phyloP scores from a whole-genome alignment of 805 yeast genomes.

The Saccharomyces mikatae region DNA sequence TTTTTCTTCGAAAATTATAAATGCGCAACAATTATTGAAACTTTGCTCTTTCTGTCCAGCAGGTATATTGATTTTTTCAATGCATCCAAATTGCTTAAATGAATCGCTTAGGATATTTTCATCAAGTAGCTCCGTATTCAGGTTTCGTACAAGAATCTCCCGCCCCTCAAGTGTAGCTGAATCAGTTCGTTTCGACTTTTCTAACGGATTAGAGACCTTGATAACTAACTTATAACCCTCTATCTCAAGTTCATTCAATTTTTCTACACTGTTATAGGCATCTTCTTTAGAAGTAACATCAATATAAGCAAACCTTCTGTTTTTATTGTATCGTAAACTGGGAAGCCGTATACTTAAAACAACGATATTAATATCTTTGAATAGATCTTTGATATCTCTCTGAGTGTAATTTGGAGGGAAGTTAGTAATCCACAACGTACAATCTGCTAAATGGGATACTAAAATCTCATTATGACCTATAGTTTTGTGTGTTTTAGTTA shows the following conservation, averaged over 20 bases:
- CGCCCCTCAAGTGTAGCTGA: slow-evolving; percentile 42
- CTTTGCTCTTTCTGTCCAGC: slow-evolving; percentile 13
- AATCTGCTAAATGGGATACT: slow-evolving; percentile 39
- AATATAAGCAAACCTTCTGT: slow-evolving; percentile 66
- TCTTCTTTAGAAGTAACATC: slow-evolving; percentile 41
- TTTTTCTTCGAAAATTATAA: slow-evolving; percentile 40
- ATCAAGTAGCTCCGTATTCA: slow-evolving; percentile 40
- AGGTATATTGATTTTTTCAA: slow-evolving; percentile 39
- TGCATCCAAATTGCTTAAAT: slow-evolving; percentile 44
- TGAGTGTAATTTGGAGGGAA: slow-evolving; percentile 51
- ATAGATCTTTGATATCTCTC: slow-evolving; percentile 34
- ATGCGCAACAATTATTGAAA: slow-evolving; percentile 57
- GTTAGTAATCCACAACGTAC: slow-evolving; percentile 67
- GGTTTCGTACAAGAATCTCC: slow-evolving; percentile 47
- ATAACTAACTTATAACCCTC: slow-evolving; percentile 42
- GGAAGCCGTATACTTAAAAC: slow-evolving; percentile 56
- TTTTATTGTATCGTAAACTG: slow-evolving; percentile 43
- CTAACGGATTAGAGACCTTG: slow-evolving; percentile 53
- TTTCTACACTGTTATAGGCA: slow-evolving; percentile 38
- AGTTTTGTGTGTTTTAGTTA: slow-evolving; percentile 49
- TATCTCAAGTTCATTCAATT: slow-evolving; percentile 34
- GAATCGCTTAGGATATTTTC: slow-evolving; percentile 33
- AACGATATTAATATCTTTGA: slow-evolving; percentile 33
- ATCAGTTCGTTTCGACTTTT: slow-evolving; percentile 35
- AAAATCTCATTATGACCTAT: slow-evolving; percentile 36